These are phyloP conservation scores for Barnettozyma sucrosica DNA, from an alignment of 805 yeast species.

Conservation along the genomic window DNA sequence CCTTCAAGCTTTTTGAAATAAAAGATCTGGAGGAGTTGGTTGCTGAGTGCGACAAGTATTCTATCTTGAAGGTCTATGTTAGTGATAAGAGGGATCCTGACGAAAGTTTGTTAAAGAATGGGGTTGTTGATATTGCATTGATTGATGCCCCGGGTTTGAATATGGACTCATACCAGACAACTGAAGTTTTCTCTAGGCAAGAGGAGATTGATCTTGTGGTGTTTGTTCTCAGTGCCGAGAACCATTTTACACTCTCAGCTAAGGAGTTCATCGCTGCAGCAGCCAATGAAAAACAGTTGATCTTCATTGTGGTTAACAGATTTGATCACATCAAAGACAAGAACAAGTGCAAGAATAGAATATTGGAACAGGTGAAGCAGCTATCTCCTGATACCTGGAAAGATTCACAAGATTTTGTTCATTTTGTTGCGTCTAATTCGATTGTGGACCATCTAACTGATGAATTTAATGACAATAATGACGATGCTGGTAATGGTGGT, in stretches of 20 bases:
- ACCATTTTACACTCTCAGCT: conserved; percentile 90
- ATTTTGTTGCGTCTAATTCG: conserved; percentile 72
- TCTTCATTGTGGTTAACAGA: conserved; percentile 89
- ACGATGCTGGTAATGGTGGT: conserved; percentile 33
- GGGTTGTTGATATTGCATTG: conserved; percentile 83
- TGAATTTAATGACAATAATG: conserved; percentile 32
- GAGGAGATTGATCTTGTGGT: conserved; percentile 96
- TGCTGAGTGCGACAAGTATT: conserved; percentile 62
- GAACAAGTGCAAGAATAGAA: conserved; percentile 67
- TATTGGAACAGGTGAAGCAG: conserved; percentile 77
- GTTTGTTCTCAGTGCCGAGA: conserved; percentile 94
- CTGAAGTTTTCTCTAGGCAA: conserved; percentile 91
- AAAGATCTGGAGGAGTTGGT: conserved; percentile 63
- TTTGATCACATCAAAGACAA: conserved; percentile 84
- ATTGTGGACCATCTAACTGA: conserved; percentile 34
- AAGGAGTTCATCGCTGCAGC: conserved; percentile 89
- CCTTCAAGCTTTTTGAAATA: conserved; percentile 54
- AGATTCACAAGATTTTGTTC: conserved; percentile 85
- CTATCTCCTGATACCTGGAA: conserved; percentile 90
- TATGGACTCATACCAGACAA: conserved; percentile 87
- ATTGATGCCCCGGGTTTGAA: conserved; percentile 98
- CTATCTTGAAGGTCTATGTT: conserved; percentile 74
- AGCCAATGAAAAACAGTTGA: conserved; percentile 83
- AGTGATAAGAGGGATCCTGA: conserved; percentile 64
- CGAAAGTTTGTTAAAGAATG: conserved; percentile 74